Conservation (phyloP, 768 basidiomycete genomes). For the Dictyophora rubrovolvata region DNA sequence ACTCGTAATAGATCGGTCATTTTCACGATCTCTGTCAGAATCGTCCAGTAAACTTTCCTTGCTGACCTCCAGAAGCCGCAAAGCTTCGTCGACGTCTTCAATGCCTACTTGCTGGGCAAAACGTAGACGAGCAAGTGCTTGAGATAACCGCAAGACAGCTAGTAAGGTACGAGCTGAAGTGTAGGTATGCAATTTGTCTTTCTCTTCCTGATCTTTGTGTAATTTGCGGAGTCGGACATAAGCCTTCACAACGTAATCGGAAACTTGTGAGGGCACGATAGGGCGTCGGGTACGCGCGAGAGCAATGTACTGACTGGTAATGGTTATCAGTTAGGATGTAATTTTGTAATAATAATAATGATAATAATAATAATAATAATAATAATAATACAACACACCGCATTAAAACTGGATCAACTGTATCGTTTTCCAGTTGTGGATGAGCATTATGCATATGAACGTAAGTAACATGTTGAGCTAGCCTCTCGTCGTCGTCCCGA, state of each 20-base stretch:
- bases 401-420: conserved; percentile 81
- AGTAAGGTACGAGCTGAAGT: conserved; percentile 94
- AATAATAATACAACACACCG: conserved; percentile 40
- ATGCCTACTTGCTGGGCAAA: conserved; percentile 72
- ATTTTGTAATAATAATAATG: too few species aligned
- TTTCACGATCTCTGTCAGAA: conserved; percentile 53
- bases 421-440: conserved; percentile 74
- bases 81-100: conserved; percentile 90
- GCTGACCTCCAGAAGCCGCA: conserved; percentile 93
- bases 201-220: conserved; percentile 81
- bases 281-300: conserved; percentile 81
- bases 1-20: conserved; percentile 69
- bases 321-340: background rate
- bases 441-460: conserved; percentile 96
- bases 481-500: conserved; percentile 88
- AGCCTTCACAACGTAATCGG: conserved; percentile 87
- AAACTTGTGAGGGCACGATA: conserved; percentile 79
- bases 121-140: conserved; percentile 88
- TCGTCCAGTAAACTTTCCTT: conserved; percentile 86
- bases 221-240: conserved; percentile 93
- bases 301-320: conserved; percentile 86
- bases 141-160: conserved; percentile 86
- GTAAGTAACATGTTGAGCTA: conserved; percentile 92
- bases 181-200: conserved; percentile 85
- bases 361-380: too few species aligned